phyloP scores from a whole-genome alignment of 2,329 filamentous ascomycete species.

The Pseudogymnoascus sp. region DNA sequence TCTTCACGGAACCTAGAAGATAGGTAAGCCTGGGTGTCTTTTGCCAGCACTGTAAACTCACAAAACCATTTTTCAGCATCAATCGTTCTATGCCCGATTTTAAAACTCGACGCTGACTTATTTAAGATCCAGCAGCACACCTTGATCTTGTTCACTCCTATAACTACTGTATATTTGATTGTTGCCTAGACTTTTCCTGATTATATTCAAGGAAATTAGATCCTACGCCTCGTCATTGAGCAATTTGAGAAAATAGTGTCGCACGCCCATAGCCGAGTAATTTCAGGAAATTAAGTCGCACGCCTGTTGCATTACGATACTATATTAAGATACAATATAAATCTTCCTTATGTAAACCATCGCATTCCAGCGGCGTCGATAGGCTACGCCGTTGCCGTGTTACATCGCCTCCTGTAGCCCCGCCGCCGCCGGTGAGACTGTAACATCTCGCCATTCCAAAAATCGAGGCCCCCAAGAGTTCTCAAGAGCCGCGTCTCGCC shows the following conservation, averaged over 20 bases:
- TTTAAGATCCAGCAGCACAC: neutral
- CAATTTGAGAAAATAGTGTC: neutral
- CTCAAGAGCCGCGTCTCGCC: neutral
- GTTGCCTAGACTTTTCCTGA: no score
- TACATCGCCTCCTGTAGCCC: neutral
- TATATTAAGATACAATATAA: neutral
- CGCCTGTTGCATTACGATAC: neutral
- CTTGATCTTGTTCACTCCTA: neutral
- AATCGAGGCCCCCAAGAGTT: neutral
- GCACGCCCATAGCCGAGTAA: neutral
- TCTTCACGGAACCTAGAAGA: neutral
- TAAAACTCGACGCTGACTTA: neutral
- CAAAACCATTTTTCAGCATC: neutral
- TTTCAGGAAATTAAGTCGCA: neutral
- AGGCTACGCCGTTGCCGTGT: neutral
- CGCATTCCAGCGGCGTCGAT: neutral
- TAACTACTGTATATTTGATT: neutral
- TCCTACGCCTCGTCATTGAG: no score
- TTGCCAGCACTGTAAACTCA: neutral
- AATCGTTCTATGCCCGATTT: neutral
- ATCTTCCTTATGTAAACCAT: neutral
- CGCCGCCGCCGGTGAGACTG: neutral
- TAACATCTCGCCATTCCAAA: neutral
- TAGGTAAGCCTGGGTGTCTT: neutral
- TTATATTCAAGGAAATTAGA: neutral